Evolutionary conservation across 192 early-diverging fungal species (phyloP), one percentile per base, ranked within the genome.

Genomic region (Coemansia umbellata): DNA sequence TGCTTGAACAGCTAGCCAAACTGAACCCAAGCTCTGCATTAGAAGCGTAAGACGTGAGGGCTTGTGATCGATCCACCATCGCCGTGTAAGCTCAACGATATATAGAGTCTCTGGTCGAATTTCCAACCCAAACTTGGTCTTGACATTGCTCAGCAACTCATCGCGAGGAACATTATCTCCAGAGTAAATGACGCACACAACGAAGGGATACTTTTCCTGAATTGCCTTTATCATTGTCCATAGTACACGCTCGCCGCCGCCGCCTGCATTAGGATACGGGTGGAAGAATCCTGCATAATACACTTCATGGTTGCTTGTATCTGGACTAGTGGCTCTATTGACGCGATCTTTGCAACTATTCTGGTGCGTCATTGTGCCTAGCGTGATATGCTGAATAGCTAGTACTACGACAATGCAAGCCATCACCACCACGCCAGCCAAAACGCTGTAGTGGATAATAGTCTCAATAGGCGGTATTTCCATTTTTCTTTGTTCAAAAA

Each of bases 211-310:
- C 13, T 83, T 63, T 30, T 79, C 54, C 58, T 93, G 89, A 40
- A 98, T 80, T 27, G 86, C 86, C 17, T 86, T 68, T 45, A 99
- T 82, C 22, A 88, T 83, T 0, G 82, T 85, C 97, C 97, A 99
- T 6, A 99, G 79, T 0, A 99, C 97, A 13, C 94, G 79, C 69
- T 99, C 97, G 5, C 97, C 97, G 15, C 97, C 97, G 27, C 95
- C 97, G 37, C 92, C 91, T 9, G 82, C 85, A 70, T 91, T 87
- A 79, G 92, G 91, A 41, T 87, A 94, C 1, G 92, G 95, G 78
- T 98, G 95, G 79, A 98, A 98, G 67, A 98, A 92, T 15, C 87
- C 89, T 21, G 82, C 71, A 47, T 85, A 55, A 45, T 75, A 72
- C 26, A 74, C 76, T 2, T 27, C 50, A 30, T 80, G 69, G 10